Evolutionary conservation across 768 basidiomycete species (phyloP).

Genomic region (Coprinellus aureogranulatus): DNA sequence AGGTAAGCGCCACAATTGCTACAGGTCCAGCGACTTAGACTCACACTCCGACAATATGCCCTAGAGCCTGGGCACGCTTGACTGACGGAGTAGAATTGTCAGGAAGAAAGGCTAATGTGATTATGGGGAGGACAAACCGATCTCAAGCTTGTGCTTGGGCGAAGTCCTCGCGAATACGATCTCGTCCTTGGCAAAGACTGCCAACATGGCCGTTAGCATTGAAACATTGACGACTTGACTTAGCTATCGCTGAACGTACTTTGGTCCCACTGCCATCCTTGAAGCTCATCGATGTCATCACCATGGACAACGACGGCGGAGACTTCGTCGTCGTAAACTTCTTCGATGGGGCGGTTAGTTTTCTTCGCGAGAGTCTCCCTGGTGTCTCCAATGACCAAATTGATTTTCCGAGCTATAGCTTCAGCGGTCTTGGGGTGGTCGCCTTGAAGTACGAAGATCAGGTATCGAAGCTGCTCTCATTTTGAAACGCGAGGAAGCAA

Average conservation of each 20-base stretch:
- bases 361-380: slow-evolving; percentile 57
- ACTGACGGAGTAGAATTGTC: slow-evolving; percentile 34
- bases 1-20: too few relatives aligned
- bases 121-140: slow-evolving; percentile 37
- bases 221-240: neutral
- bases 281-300: slow-evolving; percentile 61
- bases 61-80: slow-evolving; percentile 67
- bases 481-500: neutral
- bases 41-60: slow-evolving; percentile 71
- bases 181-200: slow-evolving; percentile 66
- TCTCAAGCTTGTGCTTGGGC: slow-evolving; percentile 71
- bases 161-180: slow-evolving; percentile 73
- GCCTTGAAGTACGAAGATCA: slow-evolving; percentile 28
- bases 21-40: too few relatives aligned
- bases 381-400: slow-evolving; percentile 65
- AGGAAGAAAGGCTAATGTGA: neutral
- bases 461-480: neutral
- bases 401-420: slow-evolving; percentile 72
- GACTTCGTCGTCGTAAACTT: slow-evolving; percentile 68
- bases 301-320: slow-evolving; percentile 66
- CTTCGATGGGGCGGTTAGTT: slow-evolving; percentile 51
- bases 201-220: neutral
- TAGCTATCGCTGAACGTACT: slow-evolving; percentile 37
- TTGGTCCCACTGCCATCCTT: slow-evolving; percentile 75
- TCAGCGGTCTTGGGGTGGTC: slow-evolving; percentile 75